phyloP scores from a whole-genome alignment of 1,284 basidiomycete genomes.

The Stereum hirsutum region DNA sequence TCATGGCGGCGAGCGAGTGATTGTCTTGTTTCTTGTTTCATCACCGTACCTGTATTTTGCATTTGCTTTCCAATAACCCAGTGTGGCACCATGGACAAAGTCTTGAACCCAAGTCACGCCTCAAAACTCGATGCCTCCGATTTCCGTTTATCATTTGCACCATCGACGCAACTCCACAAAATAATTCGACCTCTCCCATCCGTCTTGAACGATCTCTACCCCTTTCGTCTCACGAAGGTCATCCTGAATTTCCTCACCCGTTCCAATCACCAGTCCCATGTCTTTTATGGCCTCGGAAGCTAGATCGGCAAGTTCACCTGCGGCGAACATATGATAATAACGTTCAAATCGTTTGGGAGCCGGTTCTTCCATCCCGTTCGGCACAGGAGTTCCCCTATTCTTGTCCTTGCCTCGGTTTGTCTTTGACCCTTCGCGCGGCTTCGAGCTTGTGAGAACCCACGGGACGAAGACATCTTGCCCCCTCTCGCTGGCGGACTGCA shows the following conservation, averaged over 20 bases:
- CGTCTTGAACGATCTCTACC: slow-evolving; percentile 60
- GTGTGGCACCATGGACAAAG: background rate
- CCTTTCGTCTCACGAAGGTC: slow-evolving; percentile 24
- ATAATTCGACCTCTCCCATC: slow-evolving; percentile 84
- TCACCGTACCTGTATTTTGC: slow-evolving; percentile 8
- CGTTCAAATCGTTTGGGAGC: slow-evolving; percentile 52
- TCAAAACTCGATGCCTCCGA: background rate
- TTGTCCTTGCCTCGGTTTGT: no score
- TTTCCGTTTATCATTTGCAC: slow-evolving; percentile 22
- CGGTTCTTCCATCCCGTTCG: background rate
- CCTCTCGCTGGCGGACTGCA: background rate
- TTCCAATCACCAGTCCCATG: slow-evolving; percentile 46
- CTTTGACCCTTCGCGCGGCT: no score
- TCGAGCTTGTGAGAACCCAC: slow-evolving; percentile 41
- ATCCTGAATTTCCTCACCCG: slow-evolving; percentile 8
- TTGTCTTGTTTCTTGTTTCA: slow-evolving; percentile 11
- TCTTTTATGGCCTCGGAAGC: slow-evolving; percentile 51
- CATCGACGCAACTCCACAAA: slow-evolving; percentile 66
- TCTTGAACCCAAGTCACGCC: no score
- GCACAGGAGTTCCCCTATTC: slow-evolving; percentile 5
- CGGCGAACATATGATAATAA: slow-evolving; percentile 90
- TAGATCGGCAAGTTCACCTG: slow-evolving; percentile 65
- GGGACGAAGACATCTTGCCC: slow-evolving; percentile 68
- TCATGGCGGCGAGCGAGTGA: slow-evolving; percentile 72
- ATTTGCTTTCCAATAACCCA: slow-evolving; percentile 4